Evolutionary conservation across 352 stramenopile genomes (phyloP).

Genomic region (Pythium periplocum): DNA sequence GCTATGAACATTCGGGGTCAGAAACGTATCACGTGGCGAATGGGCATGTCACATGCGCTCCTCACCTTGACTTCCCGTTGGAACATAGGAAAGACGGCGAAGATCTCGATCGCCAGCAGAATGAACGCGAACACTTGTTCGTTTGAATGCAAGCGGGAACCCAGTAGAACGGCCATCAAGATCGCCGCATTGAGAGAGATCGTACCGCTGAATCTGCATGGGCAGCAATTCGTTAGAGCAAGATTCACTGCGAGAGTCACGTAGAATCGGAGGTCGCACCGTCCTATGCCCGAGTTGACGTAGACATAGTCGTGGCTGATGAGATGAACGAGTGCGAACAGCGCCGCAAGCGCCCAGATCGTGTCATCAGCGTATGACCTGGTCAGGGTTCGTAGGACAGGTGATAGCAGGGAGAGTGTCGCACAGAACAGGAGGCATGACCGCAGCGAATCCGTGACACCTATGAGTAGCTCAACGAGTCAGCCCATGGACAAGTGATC

Average conservation of each 20-base stretch:
- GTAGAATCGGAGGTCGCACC: constrained; percentile 21
- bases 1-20: constrained; percentile 14
- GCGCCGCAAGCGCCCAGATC: constrained; percentile 83
- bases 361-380: constrained; percentile 89
- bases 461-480: constrained; percentile 16
- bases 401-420: constrained; percentile 82
- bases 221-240: not conserved
- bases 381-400: constrained; percentile 88
- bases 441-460: constrained; percentile 44
- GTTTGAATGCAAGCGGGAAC: constrained; percentile 87
- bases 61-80: constrained; percentile 78
- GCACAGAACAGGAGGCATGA: constrained; percentile 80
- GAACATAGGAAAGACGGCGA: constrained; percentile 87
- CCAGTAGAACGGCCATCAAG: constrained; percentile 89
- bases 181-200: constrained; percentile 91
- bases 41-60: not conserved
- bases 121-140: constrained; percentile 91
- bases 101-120: constrained; percentile 87
- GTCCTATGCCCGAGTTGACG: constrained; percentile 73
- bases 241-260: constrained; percentile 2
- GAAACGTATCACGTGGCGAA: constrained; percentile 1
- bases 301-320: constrained; percentile 90
- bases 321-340: constrained; percentile 80
- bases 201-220: constrained; percentile 73
- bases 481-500: not conserved